Evolutionary conservation across 257 asterid genomes (phyloP).

Genomic region (Rauvolfia tetraphylla): DNA sequence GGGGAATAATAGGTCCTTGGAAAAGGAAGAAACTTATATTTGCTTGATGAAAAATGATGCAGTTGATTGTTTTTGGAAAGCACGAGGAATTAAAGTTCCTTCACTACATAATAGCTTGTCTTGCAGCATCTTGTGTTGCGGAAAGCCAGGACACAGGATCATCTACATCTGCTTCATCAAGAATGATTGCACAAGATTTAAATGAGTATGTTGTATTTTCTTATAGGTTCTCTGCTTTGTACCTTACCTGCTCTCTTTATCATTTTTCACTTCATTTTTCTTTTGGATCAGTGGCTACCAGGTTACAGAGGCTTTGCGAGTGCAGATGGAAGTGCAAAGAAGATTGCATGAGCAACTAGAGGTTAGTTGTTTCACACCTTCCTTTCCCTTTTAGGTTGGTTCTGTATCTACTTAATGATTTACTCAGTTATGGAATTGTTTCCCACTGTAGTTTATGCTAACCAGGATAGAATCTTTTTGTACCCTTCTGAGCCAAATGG

Average conservation of each 20-base stretch:
- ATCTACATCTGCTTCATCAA: slow-evolving; percentile 66
- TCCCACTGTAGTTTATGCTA: not conserved
- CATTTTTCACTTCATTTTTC: slow-evolving; percentile 14
- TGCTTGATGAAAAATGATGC: not conserved
- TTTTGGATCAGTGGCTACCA: slow-evolving; percentile 62
- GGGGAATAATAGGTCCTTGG: not conserved
- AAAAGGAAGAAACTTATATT: not conserved
- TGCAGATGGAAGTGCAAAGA: slow-evolving; percentile 90
- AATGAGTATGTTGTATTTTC: slow-evolving; percentile 48
- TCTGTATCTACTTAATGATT: not conserved
- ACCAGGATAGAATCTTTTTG: not conserved
- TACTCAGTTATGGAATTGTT: not conserved
- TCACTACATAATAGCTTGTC: slow-evolving; percentile 16
- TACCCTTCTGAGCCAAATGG: not conserved
- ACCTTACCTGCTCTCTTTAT: not conserved
- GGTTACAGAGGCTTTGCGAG: slow-evolving; percentile 92
- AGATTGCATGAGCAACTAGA: slow-evolving; percentile 84
- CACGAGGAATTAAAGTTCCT: not conserved
- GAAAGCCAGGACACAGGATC: slow-evolving; percentile 89
- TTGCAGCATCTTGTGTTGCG: slow-evolving; percentile 67
- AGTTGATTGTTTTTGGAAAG: slow-evolving; percentile 1
- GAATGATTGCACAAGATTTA: slow-evolving; percentile 58
- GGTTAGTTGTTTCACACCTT: slow-evolving; percentile 35
- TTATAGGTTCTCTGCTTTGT: not conserved
- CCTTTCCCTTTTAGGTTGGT: not conserved